Base-by-base conservation (phyloP, 2,329 filamentous ascomycete species). In the Trichoderma endophyticum region DNA sequence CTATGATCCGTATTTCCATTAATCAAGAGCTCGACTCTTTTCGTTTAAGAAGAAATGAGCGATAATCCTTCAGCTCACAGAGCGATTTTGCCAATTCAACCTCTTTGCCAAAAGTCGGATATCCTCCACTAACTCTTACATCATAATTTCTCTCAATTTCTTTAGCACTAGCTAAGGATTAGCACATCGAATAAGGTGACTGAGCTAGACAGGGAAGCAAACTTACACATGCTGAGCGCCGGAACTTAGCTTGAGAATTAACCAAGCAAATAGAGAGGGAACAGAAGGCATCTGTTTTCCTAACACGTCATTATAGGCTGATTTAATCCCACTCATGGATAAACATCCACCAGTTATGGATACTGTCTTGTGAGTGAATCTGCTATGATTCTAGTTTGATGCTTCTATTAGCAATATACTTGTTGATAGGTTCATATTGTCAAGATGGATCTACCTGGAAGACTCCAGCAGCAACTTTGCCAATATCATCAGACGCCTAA, bases 171-270 rank as follows among this genome's bases (percentile, higher is more conserved):
- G 8, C 1, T 2, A 15, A 5, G 4, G 18, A 2, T 68, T 12
- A 68, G 65, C 11, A 11, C 15, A 60, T 54, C 9, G 9, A 12
- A 7, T 14, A 24, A 21, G 28, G 9, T 5, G n/a, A 2, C 1
- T 18, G 24, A 11, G 2, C 8, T 34, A n/a, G 5, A 11, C 12
- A 3, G 7, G 28, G n/a, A 1, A 3, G 24, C 32, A n/a, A 60
- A 69, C 70, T 36, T 4, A 71, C 70, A 71, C 70, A 54, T 71
- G 26, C n/a, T 61, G 70, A n/a, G 64, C 70, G 9, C 70, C 70
- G 7, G 34, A 24, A 24, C 70, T 71, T 4, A 68, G 24, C 43
- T 67, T 71, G 54, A 71, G 54, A 3, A 68, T 32, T 4, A 71
- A 6, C 39, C 63, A 67, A 8, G 70, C 62, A 48, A 71, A 21